Conservation (phyloP, 352 stramenopile genomes). For the Globisporangium perplexum region DNA sequence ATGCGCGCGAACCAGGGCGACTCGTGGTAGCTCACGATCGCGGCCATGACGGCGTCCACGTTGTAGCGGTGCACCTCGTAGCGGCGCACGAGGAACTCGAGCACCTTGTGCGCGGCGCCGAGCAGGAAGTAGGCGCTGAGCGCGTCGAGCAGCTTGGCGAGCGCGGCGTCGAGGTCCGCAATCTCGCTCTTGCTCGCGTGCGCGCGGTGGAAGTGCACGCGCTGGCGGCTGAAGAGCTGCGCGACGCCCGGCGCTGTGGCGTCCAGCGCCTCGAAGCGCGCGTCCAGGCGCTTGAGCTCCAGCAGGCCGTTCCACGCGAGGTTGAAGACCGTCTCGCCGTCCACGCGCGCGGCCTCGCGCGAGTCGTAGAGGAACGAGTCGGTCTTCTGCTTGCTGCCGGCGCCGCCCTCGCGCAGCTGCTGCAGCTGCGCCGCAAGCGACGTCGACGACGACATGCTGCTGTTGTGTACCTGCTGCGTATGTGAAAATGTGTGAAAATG, state of each 20-base stretch:
- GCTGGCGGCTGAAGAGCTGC: conserved; percentile 63
- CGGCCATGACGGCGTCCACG: conserved; percentile 76
- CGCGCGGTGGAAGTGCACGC: conserved; percentile 78
- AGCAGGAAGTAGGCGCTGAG: conserved; percentile 82
- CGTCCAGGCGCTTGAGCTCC: conserved; percentile 76
- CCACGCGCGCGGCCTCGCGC: conserved; percentile 70
- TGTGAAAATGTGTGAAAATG: background rate
- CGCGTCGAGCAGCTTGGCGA: conserved; percentile 71
- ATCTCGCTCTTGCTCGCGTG: conserved; percentile 57
- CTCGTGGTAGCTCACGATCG: conserved; percentile 84
- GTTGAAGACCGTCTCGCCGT: conserved; percentile 84
- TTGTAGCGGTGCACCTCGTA: conserved; percentile 87
- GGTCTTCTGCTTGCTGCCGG: conserved; percentile 75
- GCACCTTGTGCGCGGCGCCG: conserved; percentile 73
- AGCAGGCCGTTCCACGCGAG: conserved; percentile 78
- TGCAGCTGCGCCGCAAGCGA: conserved; percentile 74
- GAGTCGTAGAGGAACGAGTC: conserved; percentile 84
- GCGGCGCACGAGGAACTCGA: conserved; percentile 87
- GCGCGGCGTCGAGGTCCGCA: conserved; percentile 52
- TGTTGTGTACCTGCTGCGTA: background rate
- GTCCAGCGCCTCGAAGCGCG: conserved; percentile 62
- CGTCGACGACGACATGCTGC: conserved; percentile 20
- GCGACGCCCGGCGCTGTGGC: conserved; percentile 31
- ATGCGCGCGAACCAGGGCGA: conserved; percentile 80
- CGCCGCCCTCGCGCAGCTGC: conserved; percentile 68